Evolutionary conservation across 257 asterid genomes (phyloP), one percentile per base, ranked within the genome.

Genomic region (Solanum chmielewskii): DNA sequence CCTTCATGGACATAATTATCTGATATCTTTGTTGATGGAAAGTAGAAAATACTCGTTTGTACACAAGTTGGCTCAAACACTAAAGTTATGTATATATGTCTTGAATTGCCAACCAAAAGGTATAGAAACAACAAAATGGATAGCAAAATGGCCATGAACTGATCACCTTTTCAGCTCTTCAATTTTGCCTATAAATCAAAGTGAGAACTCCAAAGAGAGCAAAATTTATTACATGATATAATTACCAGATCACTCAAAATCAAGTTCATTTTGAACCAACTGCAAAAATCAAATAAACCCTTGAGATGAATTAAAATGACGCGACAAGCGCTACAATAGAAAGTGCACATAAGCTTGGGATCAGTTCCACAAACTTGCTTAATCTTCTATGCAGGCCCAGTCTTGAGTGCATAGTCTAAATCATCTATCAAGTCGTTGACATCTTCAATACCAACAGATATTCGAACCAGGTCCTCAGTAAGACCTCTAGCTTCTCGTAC

Each of bases 401-500:
- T 92, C 62, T 90, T 88, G 11, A 95, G 93, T 47, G 99, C 97
- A n/a, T 87, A 33, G 83, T 92, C 97, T 76, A 96, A 88, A 92
- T 96, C 98, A 10, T 95, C 92, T 29, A 95, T 95, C 95, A 96
- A 90, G 89, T 95, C 98, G 3, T 94, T 80, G 37, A 91, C 98
- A 83, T 96, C 98, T 85, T 95, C 98, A n/a, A 95, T 93, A 20
- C 99, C 98, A 27, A 95, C 98, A 20, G 99, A 96, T 10, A 96
- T 87, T 8, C 98, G 96, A 71, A 96, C 90, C 56, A 95, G 97
- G 87, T 95, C 98, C 85, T 95, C 94, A 0, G 98, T 90, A 84
- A 96, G 90, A 60, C 98, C 98, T 89, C 97, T 92, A 5, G 95
- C 94, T 87, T 95, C 93, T 9, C 98, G 96, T 20, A 96, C 95